Evolutionary conservation across 345 rosid genomes (phyloP).

Genomic region (Jatropha curcas): DNA sequence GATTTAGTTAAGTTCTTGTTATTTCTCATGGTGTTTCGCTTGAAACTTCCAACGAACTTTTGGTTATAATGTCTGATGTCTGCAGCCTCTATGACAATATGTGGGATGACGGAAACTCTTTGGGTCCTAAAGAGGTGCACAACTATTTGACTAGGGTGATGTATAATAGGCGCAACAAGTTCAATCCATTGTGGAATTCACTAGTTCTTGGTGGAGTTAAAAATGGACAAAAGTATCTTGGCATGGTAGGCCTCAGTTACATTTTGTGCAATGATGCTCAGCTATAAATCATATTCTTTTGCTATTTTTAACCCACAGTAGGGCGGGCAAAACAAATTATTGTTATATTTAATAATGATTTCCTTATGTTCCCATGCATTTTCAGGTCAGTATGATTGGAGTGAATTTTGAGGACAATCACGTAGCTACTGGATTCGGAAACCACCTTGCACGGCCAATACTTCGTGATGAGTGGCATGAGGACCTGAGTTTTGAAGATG

Average conservation of each 20-base stretch:
- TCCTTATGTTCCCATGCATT: slow-evolving; percentile 3
- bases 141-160: slow-evolving; percentile 87
- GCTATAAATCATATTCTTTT: not conserved
- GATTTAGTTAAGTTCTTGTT: not conserved
- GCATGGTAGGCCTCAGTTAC: slow-evolving; percentile 54
- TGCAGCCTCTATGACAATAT: slow-evolving; percentile 89
- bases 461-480: slow-evolving; percentile 97
- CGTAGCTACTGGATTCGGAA: slow-evolving; percentile 96
- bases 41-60: slow-evolving; percentile 14
- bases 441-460: slow-evolving; percentile 93
- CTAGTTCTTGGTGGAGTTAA: slow-evolving; percentile 96
- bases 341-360: not conserved
- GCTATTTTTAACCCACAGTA: not conserved
- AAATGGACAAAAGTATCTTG: slow-evolving; percentile 91
- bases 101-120: slow-evolving; percentile 99
- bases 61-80: slow-evolving; percentile 18
- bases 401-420: slow-evolving; percentile 90
- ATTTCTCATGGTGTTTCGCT: not conserved
- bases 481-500: slow-evolving; percentile 86
- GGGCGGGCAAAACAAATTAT: not conserved
- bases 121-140: slow-evolving; percentile 99
- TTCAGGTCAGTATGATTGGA: slow-evolving; percentile 90
- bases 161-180: slow-evolving; percentile 97
- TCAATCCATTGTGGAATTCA: slow-evolving; percentile 94
- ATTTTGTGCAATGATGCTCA: slow-evolving; percentile 4